A percentile compares a stretch with the other conserved stretches of the same genome.
These are phyloP conservation scores for Fraxinus xanthoxyloides DNA, from an alignment of 305 asterid species.

Conservation along the genomic window DNA sequence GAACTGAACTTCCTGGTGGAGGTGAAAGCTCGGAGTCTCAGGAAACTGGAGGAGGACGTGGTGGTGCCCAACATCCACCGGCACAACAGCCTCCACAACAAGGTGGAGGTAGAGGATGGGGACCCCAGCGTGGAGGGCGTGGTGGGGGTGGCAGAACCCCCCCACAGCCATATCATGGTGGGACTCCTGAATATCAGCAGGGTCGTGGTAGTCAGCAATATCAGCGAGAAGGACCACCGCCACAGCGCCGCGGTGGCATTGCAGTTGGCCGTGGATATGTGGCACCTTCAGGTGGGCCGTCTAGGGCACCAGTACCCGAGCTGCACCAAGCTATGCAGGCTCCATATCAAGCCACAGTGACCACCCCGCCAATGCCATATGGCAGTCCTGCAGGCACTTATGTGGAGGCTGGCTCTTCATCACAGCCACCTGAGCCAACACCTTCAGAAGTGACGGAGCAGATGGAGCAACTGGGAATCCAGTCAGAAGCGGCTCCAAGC, in stretches of 20 bases:
- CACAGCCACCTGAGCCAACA: constrained; percentile 46
- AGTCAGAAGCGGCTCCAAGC: constrained; percentile 47
- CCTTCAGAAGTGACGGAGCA: constrained; percentile 35
- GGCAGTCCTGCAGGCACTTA: constrained; percentile 39
- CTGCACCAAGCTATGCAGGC: constrained; percentile 95
- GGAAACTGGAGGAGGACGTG: constrained; percentile 59
- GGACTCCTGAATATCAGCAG: constrained; percentile 55
- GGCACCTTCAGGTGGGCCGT: constrained; percentile 71
- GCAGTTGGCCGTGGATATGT: constrained; percentile 53
- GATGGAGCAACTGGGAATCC: constrained; percentile 45
- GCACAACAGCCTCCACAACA: constrained; percentile 48
- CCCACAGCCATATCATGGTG: constrained; percentile 62
- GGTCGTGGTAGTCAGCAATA: constrained; percentile 61
- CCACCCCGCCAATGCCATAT: constrained; percentile 38
- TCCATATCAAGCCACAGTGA: constrained; percentile 49
- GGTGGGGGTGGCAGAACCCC: constrained; percentile 59
- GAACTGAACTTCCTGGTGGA: constrained; percentile 56
- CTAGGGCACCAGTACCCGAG: constrained; percentile 83
- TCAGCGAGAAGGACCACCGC: constrained; percentile 54
- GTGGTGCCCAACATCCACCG: constrained; percentile 49
- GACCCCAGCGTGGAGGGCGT: constrained; percentile 70
- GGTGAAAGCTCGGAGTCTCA: constrained; percentile 67
- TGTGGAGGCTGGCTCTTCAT: constrained; percentile 56
- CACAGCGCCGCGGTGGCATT: constrained; percentile 54
- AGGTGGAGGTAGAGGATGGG: constrained; percentile 70